Evolutionary conservation across 1,284 basidiomycete genomes (phyloP).

Genomic region (Trametes pubescens): DNA sequence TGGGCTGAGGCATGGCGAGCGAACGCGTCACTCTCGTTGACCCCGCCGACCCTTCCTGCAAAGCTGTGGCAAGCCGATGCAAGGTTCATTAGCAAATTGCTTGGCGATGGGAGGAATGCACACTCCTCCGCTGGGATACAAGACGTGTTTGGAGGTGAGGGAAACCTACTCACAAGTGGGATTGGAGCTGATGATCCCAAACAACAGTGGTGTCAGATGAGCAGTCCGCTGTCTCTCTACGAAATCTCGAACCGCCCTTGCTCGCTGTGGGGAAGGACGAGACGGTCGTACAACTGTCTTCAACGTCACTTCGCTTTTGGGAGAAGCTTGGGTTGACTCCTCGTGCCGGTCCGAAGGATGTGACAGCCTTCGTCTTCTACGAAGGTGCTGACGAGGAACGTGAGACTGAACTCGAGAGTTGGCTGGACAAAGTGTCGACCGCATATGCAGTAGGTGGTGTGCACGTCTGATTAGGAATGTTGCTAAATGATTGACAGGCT

Average conservation of each 20-base stretch:
- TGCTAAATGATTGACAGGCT: slow-evolving; percentile 49
- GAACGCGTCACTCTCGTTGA: slow-evolving; percentile 44
- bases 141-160: slow-evolving; percentile 52
- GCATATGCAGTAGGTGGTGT: slow-evolving; percentile 71
- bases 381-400: slow-evolving; percentile 63
- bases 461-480: background rate
- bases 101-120: slow-evolving; percentile 40
- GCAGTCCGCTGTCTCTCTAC: slow-evolving; percentile 32
- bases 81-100: slow-evolving; percentile 50
- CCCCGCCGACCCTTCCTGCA: slow-evolving; percentile 32
- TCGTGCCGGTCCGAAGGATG: slow-evolving; percentile 72
- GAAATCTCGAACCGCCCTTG: slow-evolving; percentile 60
- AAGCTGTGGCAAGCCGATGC: slow-evolving; percentile 61
- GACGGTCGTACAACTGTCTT: slow-evolving; percentile 66
- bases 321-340: slow-evolving; percentile 81
- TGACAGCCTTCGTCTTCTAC: slow-evolving; percentile 71
- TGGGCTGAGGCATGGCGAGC: slow-evolving; percentile 75
- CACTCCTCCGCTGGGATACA: slow-evolving; percentile 43
- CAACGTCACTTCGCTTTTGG: slow-evolving; percentile 81
- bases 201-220: background rate
- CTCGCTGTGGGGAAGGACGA: slow-evolving; percentile 70
- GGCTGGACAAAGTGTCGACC: slow-evolving; percentile 62
- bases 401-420: slow-evolving; percentile 55
- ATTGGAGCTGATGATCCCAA: background rate
- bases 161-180: background rate